phyloP scores from a whole-genome alignment of 208 protist genomes.

The Tritrichomonas musculus region DNA sequence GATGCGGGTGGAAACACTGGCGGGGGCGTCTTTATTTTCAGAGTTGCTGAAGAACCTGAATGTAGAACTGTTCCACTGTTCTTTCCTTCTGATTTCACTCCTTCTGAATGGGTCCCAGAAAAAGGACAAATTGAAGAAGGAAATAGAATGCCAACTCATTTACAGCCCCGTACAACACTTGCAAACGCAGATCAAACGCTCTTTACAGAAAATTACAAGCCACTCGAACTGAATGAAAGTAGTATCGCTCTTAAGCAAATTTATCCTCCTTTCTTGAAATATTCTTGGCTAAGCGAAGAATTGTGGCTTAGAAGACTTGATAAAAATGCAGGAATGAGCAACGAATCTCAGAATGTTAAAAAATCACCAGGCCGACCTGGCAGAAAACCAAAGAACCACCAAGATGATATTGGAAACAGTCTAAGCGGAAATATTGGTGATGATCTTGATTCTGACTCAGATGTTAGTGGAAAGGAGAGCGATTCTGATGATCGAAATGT shows the following conservation, averaged over 20 bases:
- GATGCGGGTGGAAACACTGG: not conserved
- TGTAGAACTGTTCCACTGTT: not conserved
- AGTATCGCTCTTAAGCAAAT: not conserved
- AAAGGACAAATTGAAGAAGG: conserved; percentile 10
- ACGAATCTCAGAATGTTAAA: too few species aligned
- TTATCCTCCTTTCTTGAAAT: too few species aligned
- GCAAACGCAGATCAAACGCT: not conserved
- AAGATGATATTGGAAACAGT: too few species aligned
- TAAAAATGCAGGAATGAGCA: too few species aligned
- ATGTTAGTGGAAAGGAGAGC: too few species aligned
- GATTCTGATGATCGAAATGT: too few species aligned
- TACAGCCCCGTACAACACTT: not conserved
- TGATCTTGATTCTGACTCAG: too few species aligned
- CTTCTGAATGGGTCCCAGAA: not conserved
- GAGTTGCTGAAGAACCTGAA: not conserved
- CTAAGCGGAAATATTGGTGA: too few species aligned
- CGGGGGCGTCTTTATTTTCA: not conserved
- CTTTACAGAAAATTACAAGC: not conserved
- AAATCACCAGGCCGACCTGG: too few species aligned
- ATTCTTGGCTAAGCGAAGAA: too few species aligned
- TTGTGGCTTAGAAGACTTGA: too few species aligned
- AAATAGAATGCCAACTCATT: not conserved
- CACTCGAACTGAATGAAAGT: not conserved
- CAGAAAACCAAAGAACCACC: too few species aligned
- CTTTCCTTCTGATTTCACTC: not conserved